Evolutionary conservation across 2,329 filamentous ascomycete species (phyloP), one percentile per base, ranked within the genome.

Genomic region (Cytospora piceae): DNA sequence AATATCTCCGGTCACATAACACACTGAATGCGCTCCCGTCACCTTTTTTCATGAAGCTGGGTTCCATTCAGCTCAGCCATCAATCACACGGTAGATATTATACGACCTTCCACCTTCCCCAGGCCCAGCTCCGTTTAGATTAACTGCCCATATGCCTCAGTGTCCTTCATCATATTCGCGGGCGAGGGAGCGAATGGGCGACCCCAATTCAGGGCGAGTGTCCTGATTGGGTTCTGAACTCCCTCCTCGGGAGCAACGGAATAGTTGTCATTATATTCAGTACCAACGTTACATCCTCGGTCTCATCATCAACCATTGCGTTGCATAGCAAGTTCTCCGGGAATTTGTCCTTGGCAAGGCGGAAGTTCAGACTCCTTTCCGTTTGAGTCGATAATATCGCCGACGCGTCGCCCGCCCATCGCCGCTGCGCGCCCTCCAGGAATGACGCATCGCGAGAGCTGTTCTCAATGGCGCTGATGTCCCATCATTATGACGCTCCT

Each of bases 211-310:
- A 31, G 49, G 39, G 29, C 60, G 29, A 51, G 32, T 63, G 60
- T 63, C 53, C 56, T 57, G 60, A 63, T 63, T 57, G 60, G 60
- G 29, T 24, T 29, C 20, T 14, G 6, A 22, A 42, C n/a, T 55
- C 20, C 60, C 20, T 46, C n/a, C 60, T 29, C 29, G 11, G 17
- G 20, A 57, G 37, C 32, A 53, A 63, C 29, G 42, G 15, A 34
- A 49, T 11, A 29, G 15, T 22, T 29, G 24, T 12, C 37, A 55
- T 56, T 20, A 22, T 9, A n/a, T 17, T 37, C 27, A 29, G 29
- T 51, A 14, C 37, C 60, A 46, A 11, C 32, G 49, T 57, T 54
- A 15, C 39, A 9, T 11, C 15, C 42, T n/a, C 24, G 42, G 9
- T 49, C 60, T 49, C 14, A 15, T 37, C 27, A 11, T 12, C n/a